Percentiles rank a stretch among this genome's conserved stretches.
phyloP scores from a whole-genome alignment of 2,329 filamentous ascomycete genomes.

The Diaporthe sp. region DNA sequence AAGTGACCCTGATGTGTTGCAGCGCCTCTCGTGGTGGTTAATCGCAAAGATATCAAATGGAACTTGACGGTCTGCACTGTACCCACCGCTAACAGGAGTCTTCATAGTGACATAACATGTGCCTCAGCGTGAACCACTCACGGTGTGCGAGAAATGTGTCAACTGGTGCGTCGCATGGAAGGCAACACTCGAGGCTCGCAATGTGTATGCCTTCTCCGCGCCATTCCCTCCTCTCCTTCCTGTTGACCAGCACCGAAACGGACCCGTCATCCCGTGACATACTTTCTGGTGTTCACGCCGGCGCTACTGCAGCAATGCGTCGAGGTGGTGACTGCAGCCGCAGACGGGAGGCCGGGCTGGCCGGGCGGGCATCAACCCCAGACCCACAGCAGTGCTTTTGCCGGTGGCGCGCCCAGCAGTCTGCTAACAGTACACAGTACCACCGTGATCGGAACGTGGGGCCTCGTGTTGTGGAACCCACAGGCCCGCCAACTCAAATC shows the following conservation, averaged over 20 bases:
- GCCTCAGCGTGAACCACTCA: background rate
- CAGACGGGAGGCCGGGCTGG: background rate
- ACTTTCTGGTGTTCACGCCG: background rate
- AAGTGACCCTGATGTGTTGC: background rate
- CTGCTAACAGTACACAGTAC: background rate
- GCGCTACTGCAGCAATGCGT: conserved; percentile 1
- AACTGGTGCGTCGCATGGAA: background rate
- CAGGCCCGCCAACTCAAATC: conserved; percentile 16
- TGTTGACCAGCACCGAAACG: background rate
- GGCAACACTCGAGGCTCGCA: background rate
- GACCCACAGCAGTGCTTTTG: background rate
- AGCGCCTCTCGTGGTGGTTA: background rate
- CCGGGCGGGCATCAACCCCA: background rate
- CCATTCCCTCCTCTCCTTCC: background rate
- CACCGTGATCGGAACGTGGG: background rate
- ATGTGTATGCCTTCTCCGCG: background rate
- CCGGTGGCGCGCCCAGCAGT: background rate
- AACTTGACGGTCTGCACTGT: background rate
- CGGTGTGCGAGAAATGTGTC: background rate
- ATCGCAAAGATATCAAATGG: background rate
- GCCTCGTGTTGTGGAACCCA: conserved; percentile 9
- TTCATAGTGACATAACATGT: background rate
- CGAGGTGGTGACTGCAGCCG: background rate
- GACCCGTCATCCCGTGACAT: background rate
- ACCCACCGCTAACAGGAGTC: background rate